Base-by-base conservation (phyloP, 2,329 filamentous ascomycete species). In the Chalaropsis ovoidea region DNA sequence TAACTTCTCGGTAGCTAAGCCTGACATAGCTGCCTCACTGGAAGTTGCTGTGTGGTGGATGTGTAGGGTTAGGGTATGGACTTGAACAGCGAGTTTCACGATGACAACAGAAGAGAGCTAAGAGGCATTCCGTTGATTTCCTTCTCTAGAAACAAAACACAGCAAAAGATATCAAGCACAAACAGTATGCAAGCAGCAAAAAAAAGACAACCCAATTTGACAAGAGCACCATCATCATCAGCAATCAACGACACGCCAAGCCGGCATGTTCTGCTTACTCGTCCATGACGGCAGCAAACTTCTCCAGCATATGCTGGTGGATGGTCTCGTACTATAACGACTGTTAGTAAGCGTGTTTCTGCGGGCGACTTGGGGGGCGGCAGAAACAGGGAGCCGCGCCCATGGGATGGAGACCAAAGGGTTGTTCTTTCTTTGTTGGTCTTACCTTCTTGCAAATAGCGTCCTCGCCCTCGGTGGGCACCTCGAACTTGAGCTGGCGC, bases 401-500 rank as follows among this genome's bases (percentile, higher is more conserved):
- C 7, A n/a, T 3, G n/a, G 27, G 39, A 45, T 13, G 58, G 43
- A 67, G 42, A 17, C 39, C 24, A 52, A 4, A 11, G 17, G 31
- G 31, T 31, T 58, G 24, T 42, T 35, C 27, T 42, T 17, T 11
- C n/a, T 39, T 31, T n/a, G n/a, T 41, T 47, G 8, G 45, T 47
- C 65, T 49, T 66, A 90, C 89, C 86, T 92, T 96, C 83, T 92
- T 93, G 72, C 78, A 81, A 69, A 99, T 82, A 67, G 76, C 82
- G 68, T 94, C 87, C 79, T 96, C 80, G 67, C 90, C 90, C 0
- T 99, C 89, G 63, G 83, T 83, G 5, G 94, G 94, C 69, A 96
- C 75, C 82, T 99, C 94, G 72, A 99, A 99, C 81, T 99, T 99
- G 84, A 99, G 91, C 75, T 85, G 89, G 74, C 93, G 84, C 72